A percentile compares a stretch with the other conserved stretches of the same genome.
Conservation (phyloP, 768 basidiomycete species). For the Amanita pallidorosea region DNA sequence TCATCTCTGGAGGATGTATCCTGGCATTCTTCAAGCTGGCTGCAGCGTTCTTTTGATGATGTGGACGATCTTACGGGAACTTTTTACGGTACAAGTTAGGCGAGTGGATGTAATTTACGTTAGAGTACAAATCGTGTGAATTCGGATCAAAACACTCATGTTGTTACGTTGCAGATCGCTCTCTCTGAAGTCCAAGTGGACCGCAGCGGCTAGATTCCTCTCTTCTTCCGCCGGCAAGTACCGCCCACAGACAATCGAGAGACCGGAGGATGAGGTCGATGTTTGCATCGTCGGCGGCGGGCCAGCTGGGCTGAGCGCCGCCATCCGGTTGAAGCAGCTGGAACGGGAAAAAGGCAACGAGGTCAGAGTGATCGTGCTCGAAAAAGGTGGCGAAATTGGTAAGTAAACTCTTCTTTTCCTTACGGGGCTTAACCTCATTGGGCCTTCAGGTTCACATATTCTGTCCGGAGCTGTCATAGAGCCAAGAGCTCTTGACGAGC, state of each 20-base stretch:
- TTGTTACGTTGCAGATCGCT: not conserved
- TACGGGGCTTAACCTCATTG: not conserved
- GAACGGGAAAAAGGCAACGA: slow-evolving; percentile 72
- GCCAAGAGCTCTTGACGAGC: slow-evolving; percentile 81
- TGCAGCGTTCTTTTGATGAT: slow-evolving; percentile 18
- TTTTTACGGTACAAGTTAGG: not conserved
- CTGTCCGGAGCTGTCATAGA: slow-evolving; percentile 95
- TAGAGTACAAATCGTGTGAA: not conserved
- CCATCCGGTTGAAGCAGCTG: slow-evolving; percentile 90
- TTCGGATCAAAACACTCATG: not conserved
- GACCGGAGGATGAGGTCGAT: slow-evolving; percentile 86
- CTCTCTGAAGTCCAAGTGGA: not conserved
- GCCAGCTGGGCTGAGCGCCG: slow-evolving; percentile 92
- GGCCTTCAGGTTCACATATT: slow-evolving; percentile 71
- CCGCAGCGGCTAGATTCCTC: not conserved
- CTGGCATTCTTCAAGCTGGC: slow-evolving; percentile 31
- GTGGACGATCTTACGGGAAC: not conserved
- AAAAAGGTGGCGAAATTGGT: slow-evolving; percentile 94
- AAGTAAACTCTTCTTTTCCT: slow-evolving; percentile 18
- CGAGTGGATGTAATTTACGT: not conserved
- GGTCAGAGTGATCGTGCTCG: slow-evolving; percentile 85
- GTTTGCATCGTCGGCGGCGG: slow-evolving; percentile 97
- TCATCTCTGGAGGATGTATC: slow-evolving; percentile 67
- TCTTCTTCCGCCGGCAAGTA: not conserved
- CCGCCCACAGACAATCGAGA: slow-evolving; percentile 37